Conservation (phyloP, 768 basidiomycete species). For the Pseudohyphozyma bogoriensis region DNA sequence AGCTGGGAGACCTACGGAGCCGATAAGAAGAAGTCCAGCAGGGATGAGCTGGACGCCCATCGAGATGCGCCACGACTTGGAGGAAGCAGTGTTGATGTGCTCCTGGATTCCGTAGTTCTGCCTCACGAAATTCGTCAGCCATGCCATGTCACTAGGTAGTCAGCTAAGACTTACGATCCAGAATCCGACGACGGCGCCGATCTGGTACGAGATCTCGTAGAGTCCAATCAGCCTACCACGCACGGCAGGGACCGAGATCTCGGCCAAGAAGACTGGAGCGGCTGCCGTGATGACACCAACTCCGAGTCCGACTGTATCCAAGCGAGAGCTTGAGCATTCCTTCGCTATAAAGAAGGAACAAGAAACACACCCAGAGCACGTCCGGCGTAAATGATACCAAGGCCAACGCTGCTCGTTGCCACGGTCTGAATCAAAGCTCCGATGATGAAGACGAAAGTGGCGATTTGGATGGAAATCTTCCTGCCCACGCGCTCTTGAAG, state of each 20-base stretch:
- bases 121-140: too few relatives aligned
- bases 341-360: not conserved
- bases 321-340: too few relatives aligned
- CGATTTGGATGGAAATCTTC: constrained; percentile 14
- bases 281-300: constrained; percentile 30
- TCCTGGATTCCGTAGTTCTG: constrained; percentile 28
- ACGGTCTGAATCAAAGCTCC: constrained; percentile 18
- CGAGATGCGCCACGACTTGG: constrained; percentile 32
- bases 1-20: not conserved
- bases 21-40: constrained; percentile 19
- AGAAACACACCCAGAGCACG: constrained; percentile 17
- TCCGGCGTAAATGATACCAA: constrained; percentile 35
- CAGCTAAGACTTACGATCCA: constrained; percentile 3
- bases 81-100: constrained; percentile 16
- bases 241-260: constrained; percentile 28
- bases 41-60: constrained; percentile 35
- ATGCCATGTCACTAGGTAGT: too few relatives aligned
- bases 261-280: constrained; percentile 28
- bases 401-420: constrained; percentile 1
- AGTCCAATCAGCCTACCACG: constrained; percentile 32
- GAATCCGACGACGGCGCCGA: constrained; percentile 26
- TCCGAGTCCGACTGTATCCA: too few relatives aligned
- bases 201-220: constrained; percentile 32
- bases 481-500: too few relatives aligned
- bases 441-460: constrained; percentile 8